These are phyloP conservation scores for Penicillium sp. DNA, from an alignment of 2,329 filamentous ascomycete genomes.

Conservation along the genomic window DNA sequence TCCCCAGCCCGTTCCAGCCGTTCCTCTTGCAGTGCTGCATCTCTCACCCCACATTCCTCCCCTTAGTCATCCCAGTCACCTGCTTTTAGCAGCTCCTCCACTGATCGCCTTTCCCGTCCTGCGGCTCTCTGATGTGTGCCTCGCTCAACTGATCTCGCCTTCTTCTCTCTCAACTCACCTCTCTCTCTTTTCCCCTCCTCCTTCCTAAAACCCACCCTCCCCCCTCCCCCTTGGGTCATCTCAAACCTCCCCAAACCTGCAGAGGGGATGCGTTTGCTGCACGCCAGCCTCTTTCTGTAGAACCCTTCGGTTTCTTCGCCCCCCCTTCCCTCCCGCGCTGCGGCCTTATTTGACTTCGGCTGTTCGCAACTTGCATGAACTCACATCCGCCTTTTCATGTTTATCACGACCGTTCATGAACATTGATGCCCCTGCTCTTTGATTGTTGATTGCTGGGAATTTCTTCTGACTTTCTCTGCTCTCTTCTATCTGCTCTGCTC, in stretches of 20 bases:
- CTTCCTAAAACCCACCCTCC: background rate
- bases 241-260: constrained; percentile 17
- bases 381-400: constrained; percentile 10
- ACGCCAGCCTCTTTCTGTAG: constrained; percentile 27
- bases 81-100: constrained; percentile 12
- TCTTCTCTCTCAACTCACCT: background rate
- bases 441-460: constrained; percentile 17
- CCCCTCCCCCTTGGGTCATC: constrained; percentile 17
- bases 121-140: constrained; percentile 28
- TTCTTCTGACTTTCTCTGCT: background rate
- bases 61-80: constrained; percentile 24
- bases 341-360: constrained; percentile 18
- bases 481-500: background rate
- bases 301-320: background rate
- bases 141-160: constrained; percentile 10
- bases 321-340: constrained; percentile 14
- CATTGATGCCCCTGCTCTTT: constrained; percentile 23
- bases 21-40: background rate
- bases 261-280: constrained; percentile 31
- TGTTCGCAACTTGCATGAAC: constrained; percentile 12
- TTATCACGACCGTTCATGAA: constrained; percentile 40
- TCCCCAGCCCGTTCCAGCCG: background rate
- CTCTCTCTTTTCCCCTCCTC: background rate
- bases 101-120: constrained; percentile 29
- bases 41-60: constrained; percentile 12